phyloP scores from a whole-genome alignment of 306 rosid genomes.

The Myrica gale region DNA sequence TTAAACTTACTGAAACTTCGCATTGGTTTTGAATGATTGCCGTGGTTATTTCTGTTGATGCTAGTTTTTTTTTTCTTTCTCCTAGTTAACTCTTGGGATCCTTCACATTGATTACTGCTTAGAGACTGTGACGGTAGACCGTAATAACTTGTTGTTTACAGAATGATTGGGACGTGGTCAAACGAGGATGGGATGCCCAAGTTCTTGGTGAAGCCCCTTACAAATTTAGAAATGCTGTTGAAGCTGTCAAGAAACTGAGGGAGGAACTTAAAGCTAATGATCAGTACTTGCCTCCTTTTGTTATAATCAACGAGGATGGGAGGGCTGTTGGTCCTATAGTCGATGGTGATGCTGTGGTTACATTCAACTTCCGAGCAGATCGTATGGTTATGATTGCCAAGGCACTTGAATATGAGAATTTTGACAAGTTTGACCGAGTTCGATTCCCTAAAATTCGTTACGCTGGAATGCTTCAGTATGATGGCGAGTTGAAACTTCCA shows the following conservation, averaged over 20 bases:
- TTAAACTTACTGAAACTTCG: not conserved
- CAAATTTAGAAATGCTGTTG: slow-evolving; percentile 69
- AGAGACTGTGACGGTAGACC: not conserved
- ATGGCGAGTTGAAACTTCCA: slow-evolving; percentile 97
- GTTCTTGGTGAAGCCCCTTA: slow-evolving; percentile 97
- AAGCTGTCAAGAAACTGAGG: slow-evolving; percentile 83
- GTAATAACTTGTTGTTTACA: slow-evolving; percentile 31
- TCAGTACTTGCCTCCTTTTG: slow-evolving; percentile 93
- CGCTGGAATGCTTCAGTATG: slow-evolving; percentile 98
- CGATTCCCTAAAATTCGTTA: slow-evolving; percentile 80
- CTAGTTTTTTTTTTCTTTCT: not conserved
- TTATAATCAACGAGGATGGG: slow-evolving; percentile 76
- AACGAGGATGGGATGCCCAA: slow-evolving; percentile 99
- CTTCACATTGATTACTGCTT: not conserved
- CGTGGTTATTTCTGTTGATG: not conserved
- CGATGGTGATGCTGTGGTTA: slow-evolving; percentile 98
- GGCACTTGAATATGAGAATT: slow-evolving; percentile 82
- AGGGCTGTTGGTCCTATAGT: slow-evolving; percentile 91
- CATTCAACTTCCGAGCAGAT: slow-evolving; percentile 93
- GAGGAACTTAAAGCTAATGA: slow-evolving; percentile 67
- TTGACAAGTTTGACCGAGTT: slow-evolving; percentile 91
- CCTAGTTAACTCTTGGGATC: not conserved
- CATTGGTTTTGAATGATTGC: not conserved
- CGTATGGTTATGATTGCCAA: slow-evolving; percentile 97
- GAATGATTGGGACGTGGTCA: slow-evolving; percentile 97